Base-by-base conservation (phyloP, 1,284 basidiomycete genomes). In the Xerocomus amazonicus region DNA sequence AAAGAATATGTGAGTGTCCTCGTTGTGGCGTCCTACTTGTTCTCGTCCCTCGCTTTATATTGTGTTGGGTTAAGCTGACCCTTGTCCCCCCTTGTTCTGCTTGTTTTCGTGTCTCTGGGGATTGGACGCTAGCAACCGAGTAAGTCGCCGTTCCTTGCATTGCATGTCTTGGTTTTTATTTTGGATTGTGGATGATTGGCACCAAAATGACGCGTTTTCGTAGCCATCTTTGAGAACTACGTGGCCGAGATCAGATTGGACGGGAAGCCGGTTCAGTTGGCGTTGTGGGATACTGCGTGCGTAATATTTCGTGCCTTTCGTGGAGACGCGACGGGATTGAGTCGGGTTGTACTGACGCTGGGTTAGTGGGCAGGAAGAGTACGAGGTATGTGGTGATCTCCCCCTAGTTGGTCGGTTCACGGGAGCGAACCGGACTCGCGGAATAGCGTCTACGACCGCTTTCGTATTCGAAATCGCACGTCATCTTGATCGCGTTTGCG, bases 391-490 rank as follows among this genome's bases (percentile, higher is more conserved):
- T 65, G 43, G 33, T 7, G 9, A 14, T 19, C 6, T 26, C n/a
- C 13, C 9, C 9, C 19, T 23, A 3, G 19, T 23, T 23, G 10
- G 36, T 17, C 36, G 17, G 36, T 37, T 12, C 6, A 23, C 17
- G 14, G 2, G 26, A 5, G n/a, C 19, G 10, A 17, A 14, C 19
- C 27, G 9, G 12, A 14, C 31, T 6, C 7, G 39, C 17, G 33
- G 28, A 10, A 7, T 12, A 93, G 87, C 87, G 92, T 56, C 76
- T 97, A 65, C 85, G 95, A 56, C 95, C 95, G 29, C 83, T 99
- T 68, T 97, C 93, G 26, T 98, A 98, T 72, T 94, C 94, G 43
- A 93, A 97, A 76, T 96, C 96, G 48, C 96, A 99, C 71, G 92
- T 99, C 63, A 97, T 99, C 68, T 81, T 99, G 57, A 98, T 99